Evolutionary conservation across 495 filamentous ascomycete genomes (phyloP).

Genomic region (Cudoniella acicularis): DNA sequence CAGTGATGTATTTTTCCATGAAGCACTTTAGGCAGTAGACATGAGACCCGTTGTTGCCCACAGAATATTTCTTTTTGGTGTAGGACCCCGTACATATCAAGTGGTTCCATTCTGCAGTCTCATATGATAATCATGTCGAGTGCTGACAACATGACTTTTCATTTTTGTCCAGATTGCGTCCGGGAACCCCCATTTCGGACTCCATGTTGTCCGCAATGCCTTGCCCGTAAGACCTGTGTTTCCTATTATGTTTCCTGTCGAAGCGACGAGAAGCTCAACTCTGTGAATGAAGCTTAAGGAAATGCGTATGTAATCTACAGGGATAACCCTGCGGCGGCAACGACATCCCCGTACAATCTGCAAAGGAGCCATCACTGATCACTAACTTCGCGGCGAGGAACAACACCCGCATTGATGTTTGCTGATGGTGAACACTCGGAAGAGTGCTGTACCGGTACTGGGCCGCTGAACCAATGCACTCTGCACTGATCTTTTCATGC

Average conservation of each 20-base stretch:
- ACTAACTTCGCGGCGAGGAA: not conserved
- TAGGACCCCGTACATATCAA: not conserved
- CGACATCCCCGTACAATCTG: not conserved
- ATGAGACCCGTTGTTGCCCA: not conserved
- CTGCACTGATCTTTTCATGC: not conserved
- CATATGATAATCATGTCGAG: not conserved
- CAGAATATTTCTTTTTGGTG: not conserved
- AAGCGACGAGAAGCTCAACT: too few species aligned
- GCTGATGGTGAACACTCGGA: not conserved
- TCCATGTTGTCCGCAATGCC: too few species aligned
- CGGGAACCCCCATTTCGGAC: too few species aligned
- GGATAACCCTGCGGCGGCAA: constrained; percentile 7
- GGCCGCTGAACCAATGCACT: not conserved
- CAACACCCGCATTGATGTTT: not conserved
- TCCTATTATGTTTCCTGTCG: too few species aligned
- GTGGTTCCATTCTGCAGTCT: not conserved
- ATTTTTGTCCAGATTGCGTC: not conserved
- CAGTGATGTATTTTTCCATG: too few species aligned
- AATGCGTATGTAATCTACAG: constrained; percentile 23
- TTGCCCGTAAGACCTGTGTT: too few species aligned
- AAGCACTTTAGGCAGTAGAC: not conserved
- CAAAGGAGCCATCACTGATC: not conserved
- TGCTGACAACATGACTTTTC: not conserved
- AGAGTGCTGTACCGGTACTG: not conserved
- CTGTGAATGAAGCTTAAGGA: not conserved